Percentiles rank a stretch among this genome's conserved stretches.
phyloP scores from a whole-genome alignment of 495 filamentous ascomycete genomes.

The Talaromyces borbonicus region DNA sequence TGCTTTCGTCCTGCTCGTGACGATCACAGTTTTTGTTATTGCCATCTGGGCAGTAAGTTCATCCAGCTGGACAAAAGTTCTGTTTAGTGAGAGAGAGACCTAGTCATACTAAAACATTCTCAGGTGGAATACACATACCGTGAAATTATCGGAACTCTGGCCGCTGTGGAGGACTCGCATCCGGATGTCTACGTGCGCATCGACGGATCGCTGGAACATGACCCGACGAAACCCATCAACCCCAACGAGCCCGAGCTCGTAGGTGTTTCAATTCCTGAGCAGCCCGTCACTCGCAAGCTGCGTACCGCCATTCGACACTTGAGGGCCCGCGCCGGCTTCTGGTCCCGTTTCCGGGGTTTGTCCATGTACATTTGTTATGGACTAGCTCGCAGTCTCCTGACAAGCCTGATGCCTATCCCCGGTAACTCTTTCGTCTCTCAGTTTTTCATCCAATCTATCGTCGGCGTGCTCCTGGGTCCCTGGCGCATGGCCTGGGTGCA shows the following conservation, averaged over 20 bases:
- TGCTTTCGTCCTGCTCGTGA: no score
- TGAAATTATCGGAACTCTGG: slow-evolving; percentile 29
- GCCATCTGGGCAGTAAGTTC: no score
- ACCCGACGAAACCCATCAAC: no score
- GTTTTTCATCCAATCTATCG: slow-evolving; percentile 24
- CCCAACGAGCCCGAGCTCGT: slow-evolving; percentile 23
- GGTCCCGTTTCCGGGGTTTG: slow-evolving; percentile 49
- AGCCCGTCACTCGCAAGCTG: slow-evolving; percentile 51
- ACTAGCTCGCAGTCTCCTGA: slow-evolving; percentile 18
- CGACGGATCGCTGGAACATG: no score
- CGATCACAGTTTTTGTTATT: no score
- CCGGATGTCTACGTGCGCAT: slow-evolving; percentile 44
- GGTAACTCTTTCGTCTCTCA: slow-evolving; percentile 8
- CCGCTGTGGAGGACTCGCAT: slow-evolving; percentile 51
- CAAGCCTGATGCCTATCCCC: slow-evolving; percentile 13
- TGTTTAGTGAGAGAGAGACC: no score
- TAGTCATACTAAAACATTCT: no score
- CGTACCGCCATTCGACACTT: slow-evolving; percentile 48
- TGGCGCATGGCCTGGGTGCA: slow-evolving; percentile 5
- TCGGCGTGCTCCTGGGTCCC: not conserved
- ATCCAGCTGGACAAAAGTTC: no score
- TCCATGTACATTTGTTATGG: slow-evolving; percentile 22
- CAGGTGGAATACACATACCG: not conserved
- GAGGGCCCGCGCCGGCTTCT: slow-evolving; percentile 38
- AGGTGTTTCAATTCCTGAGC: not conserved